Conservation (phyloP, 1,284 basidiomycete genomes). For the Heterobasidion irregulare region DNA sequence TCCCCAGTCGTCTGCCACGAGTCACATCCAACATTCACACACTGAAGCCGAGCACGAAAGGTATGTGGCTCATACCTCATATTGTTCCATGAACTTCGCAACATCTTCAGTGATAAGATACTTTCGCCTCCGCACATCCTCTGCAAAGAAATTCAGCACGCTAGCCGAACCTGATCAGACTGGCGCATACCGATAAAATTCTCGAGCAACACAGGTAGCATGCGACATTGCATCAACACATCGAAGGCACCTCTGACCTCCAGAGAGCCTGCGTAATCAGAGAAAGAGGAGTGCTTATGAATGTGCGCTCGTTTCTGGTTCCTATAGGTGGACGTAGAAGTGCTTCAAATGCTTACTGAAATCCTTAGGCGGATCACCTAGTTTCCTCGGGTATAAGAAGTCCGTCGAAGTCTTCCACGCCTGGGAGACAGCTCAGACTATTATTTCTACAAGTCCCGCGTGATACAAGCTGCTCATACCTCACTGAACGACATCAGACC, state of each 20-base stretch:
- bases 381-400: slow-evolving; percentile 49
- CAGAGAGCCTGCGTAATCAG: slow-evolving; percentile 32
- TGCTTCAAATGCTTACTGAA: slow-evolving; percentile 23
- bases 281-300: background rate
- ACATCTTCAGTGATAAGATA: slow-evolving; percentile 56
- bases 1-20: slow-evolving; percentile 34
- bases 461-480: slow-evolving; percentile 25
- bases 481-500: slow-evolving; percentile 60
- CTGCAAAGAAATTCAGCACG: slow-evolving; percentile 25
- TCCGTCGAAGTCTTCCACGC: slow-evolving; percentile 55
- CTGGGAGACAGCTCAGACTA: slow-evolving; percentile 23
- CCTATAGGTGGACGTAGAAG: background rate
- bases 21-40: background rate
- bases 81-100: slow-evolving; percentile 43
- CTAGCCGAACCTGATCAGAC: slow-evolving; percentile 1
- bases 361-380: slow-evolving; percentile 29
- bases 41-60: background rate
- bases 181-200: slow-evolving; percentile 49
- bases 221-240: slow-evolving; percentile 43
- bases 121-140: slow-evolving; percentile 53
- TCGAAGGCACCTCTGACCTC: slow-evolving; percentile 45
- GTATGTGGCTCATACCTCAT: slow-evolving; percentile 36
- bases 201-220: slow-evolving; percentile 55
- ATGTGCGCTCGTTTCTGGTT: background rate
- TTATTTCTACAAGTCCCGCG: background rate